phyloP scores from a whole-genome alignment of 768 basidiomycete species.

The Rhodotorula diobovata region DNA sequence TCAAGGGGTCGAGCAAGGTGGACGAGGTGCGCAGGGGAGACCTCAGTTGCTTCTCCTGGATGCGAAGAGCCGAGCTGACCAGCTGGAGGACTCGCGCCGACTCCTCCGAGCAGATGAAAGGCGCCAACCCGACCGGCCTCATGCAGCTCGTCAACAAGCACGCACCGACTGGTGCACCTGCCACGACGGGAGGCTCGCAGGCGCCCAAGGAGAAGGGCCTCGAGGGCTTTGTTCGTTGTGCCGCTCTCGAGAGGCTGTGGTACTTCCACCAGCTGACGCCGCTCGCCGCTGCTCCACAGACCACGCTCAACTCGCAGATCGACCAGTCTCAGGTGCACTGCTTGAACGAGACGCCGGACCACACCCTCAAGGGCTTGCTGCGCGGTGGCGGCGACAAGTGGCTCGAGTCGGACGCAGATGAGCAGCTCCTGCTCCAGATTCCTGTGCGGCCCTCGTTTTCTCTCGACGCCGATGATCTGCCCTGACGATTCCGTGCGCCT shows the following conservation, averaged over 20 bases:
- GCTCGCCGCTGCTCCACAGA: conserved; percentile 36
- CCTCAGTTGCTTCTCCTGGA: no score
- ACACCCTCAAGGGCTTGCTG: conserved; percentile 58
- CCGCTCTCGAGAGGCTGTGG: not conserved
- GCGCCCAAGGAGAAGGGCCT: conserved; percentile 36
- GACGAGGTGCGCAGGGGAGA: conserved; percentile 12
- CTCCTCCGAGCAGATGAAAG: conserved; percentile 29
- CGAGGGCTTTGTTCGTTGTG: conserved; percentile 35
- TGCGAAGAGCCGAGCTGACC: not conserved
- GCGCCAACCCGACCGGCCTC: conserved; percentile 39
- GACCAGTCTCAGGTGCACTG: conserved; percentile 63
- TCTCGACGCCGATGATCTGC: not conserved
- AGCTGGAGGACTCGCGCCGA: no score
- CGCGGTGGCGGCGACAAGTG: conserved; percentile 51
- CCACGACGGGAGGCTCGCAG: not conserved
- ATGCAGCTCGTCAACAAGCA: conserved; percentile 35
- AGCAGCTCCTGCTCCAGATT: conserved; percentile 65
- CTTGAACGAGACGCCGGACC: conserved; percentile 60
- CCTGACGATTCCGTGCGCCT: not conserved
- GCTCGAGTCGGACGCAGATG: conserved; percentile 67
- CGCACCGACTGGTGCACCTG: conserved; percentile 21
- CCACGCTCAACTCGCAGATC: conserved; percentile 52
- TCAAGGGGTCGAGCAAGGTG: conserved; percentile 39
- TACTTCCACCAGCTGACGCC: no score
- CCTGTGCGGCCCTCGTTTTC: conserved; percentile 54